A percentile compares a stretch with the other conserved stretches of the same genome.
These are phyloP conservation scores for Karstenula rhodostoma DNA, from an alignment of 2,329 filamentous ascomycete genomes.

Conservation along the genomic window DNA sequence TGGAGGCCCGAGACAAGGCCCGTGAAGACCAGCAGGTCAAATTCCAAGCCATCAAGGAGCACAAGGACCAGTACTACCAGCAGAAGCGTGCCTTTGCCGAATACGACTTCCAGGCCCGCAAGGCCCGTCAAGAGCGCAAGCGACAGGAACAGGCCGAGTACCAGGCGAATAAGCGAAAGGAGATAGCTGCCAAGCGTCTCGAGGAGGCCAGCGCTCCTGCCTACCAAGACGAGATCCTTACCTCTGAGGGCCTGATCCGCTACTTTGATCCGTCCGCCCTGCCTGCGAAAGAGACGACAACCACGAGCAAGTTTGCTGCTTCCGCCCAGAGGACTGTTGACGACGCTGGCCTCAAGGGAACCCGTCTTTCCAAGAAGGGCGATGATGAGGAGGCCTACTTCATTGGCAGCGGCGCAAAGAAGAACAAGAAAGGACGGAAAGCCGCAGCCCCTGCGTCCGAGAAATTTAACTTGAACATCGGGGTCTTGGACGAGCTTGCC, in stretches of 20 bases:
- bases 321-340: conserved; percentile 87
- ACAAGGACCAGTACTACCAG: conserved; percentile 89
- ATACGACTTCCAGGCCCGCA: conserved; percentile 84
- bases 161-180: conserved; percentile 76
- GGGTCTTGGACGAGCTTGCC: conserved; percentile 88
- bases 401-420: conserved; percentile 74
- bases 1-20: conserved; percentile 84
- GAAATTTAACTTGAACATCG: conserved; percentile 87
- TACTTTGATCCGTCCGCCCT: conserved; percentile 83
- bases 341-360: conserved; percentile 83
- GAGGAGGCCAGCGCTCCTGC: conserved; percentile 85
- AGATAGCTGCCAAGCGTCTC: conserved; percentile 77
- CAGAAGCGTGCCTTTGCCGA: conserved; percentile 82
- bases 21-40: conserved; percentile 88
- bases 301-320: conserved; percentile 72
- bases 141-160: conserved; percentile 81
- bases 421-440: conserved; percentile 89
- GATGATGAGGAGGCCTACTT: conserved; percentile 89
- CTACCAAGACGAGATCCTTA: conserved; percentile 91
- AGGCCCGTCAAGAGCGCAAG: conserved; percentile 77
- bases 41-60: conserved; percentile 79
- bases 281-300: conserved; percentile 68
- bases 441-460: conserved; percentile 66
- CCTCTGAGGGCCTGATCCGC: conserved; percentile 84
- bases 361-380: conserved; percentile 83